Conservation (phyloP, 345 rosid genomes). For the Eucalyptus viminalis region DNA sequence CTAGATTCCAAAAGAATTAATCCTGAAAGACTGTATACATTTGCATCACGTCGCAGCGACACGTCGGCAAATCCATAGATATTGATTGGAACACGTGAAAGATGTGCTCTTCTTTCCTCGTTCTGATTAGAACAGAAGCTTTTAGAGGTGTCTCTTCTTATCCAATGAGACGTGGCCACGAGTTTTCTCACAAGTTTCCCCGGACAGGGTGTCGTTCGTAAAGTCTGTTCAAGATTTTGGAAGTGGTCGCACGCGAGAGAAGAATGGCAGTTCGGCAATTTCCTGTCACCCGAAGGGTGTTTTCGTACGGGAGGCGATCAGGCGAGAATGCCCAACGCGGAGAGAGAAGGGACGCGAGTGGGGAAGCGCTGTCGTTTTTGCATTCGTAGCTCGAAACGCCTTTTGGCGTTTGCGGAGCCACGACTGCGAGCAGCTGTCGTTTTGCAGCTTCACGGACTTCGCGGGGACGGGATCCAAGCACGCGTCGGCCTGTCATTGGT, state of each 20-base stretch:
- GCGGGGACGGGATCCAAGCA: not conserved
- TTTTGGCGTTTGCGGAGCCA: not conserved
- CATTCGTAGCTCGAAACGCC: not conserved
- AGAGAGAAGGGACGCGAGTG: not conserved
- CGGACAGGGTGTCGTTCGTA: not conserved
- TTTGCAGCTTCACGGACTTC: not conserved
- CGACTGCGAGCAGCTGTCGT: not conserved
- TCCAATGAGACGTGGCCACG: not conserved
- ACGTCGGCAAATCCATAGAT: not conserved
- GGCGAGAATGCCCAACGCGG: not conserved
- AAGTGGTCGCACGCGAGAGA: not conserved
- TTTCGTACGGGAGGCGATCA: not conserved
- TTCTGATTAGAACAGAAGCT: not conserved
- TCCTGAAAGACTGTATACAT: not conserved
- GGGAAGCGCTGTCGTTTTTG: not conserved
- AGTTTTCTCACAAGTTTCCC: not conserved
- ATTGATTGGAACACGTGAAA: not conserved
- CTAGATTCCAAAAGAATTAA: not conserved
- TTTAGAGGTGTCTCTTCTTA: not conserved
- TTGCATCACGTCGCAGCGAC: fast-evolving
- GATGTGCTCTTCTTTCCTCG: not conserved
- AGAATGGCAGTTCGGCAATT: not conserved
- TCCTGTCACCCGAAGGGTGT: not conserved
- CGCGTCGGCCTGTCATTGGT: not conserved
- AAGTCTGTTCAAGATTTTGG: not conserved